Conservation (phyloP, 306 rosid species). For the Pyrus communis region DNA sequence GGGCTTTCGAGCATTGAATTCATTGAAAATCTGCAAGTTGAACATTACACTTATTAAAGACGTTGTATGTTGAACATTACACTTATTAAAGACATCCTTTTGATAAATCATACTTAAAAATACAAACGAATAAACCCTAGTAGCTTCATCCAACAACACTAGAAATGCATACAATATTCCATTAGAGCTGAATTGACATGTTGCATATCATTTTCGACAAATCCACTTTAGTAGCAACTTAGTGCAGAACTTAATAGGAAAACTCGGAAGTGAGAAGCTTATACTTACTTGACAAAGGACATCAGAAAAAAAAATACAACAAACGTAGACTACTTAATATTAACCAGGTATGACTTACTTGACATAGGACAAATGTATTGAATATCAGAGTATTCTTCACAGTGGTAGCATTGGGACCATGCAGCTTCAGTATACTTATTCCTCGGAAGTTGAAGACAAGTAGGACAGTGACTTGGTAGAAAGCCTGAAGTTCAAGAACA, state of each 20-base stretch:
- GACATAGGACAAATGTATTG: constrained; percentile 91
- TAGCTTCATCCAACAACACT: not conserved
- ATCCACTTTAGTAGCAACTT: not conserved
- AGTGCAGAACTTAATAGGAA: not conserved
- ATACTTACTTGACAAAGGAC: not conserved
- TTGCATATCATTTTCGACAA: not conserved
- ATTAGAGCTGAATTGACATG: not conserved
- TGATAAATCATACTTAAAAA: not conserved
- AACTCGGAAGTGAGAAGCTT: not conserved
- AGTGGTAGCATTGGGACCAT: constrained; percentile 29
- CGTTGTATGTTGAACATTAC: not conserved
- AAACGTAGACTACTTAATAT: not conserved
- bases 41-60: not conserved
- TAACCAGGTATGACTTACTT: constrained; percentile 39
- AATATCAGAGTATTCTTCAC: constrained; percentile 86
- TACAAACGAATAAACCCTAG: not conserved
- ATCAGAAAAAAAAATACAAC: not conserved
- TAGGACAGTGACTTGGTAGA: constrained; percentile 69
- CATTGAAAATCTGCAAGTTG: constrained; percentile 65
- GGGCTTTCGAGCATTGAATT: constrained; percentile 88
- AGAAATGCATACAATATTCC: not conserved
- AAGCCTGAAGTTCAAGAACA: constrained; percentile 43
- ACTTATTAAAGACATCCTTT: not conserved
- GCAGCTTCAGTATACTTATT: constrained; percentile 39
- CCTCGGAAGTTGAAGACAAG: constrained; percentile 74